A percentile compares a stretch with the other conserved stretches of the same genome.
phyloP scores from a whole-genome alignment of 2,329 filamentous ascomycete genomes.

The Stemphylium vesicarium region DNA sequence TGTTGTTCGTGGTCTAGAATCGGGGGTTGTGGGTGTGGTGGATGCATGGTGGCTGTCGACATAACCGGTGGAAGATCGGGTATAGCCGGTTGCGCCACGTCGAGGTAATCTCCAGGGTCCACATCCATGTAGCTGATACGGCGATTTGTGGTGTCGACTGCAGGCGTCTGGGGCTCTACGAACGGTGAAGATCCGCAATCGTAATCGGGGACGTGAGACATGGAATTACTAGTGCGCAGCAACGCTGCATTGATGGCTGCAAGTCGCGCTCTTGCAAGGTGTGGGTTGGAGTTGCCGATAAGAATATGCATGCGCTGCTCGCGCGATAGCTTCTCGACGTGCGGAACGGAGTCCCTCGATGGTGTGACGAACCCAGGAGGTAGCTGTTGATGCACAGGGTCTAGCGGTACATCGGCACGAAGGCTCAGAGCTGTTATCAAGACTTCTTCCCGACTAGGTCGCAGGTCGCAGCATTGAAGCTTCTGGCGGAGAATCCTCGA shows the following conservation, averaged over 20 bases:
- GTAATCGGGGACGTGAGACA: conserved; percentile 26
- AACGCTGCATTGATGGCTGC: conserved; percentile 43
- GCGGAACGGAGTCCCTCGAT: conserved; percentile 44
- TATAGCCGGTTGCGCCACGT: conserved; percentile 37
- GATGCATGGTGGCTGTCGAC: conserved; percentile 22
- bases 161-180: conserved; percentile 31
- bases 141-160: conserved; percentile 31
- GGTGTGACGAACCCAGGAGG: conserved; percentile 45
- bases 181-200: conserved; percentile 36
- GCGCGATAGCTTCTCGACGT: conserved; percentile 38
- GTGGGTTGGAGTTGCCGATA: conserved; percentile 39
- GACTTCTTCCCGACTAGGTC: conserved; percentile 46
- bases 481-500: conserved; percentile 46
- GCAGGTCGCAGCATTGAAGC: conserved; percentile 46
- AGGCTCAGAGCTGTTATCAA: conserved; percentile 46
- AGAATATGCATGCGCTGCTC: conserved; percentile 48
- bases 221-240: conserved; percentile 29
- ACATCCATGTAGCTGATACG: conserved; percentile 50
- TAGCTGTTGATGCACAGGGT: conserved; percentile 36
- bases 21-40: conserved; percentile 27
- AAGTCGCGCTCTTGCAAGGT: conserved; percentile 35
- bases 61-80: conserved; percentile 34
- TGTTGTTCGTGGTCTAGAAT: conserved; percentile 30
- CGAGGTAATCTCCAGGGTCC: conserved; percentile 40
- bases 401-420: conserved; percentile 42